A percentile compares a stretch with the other conserved stretches of the same genome.
phyloP scores from a whole-genome alignment of 768 basidiomycete genomes.

The Tubosaeta sp. region DNA sequence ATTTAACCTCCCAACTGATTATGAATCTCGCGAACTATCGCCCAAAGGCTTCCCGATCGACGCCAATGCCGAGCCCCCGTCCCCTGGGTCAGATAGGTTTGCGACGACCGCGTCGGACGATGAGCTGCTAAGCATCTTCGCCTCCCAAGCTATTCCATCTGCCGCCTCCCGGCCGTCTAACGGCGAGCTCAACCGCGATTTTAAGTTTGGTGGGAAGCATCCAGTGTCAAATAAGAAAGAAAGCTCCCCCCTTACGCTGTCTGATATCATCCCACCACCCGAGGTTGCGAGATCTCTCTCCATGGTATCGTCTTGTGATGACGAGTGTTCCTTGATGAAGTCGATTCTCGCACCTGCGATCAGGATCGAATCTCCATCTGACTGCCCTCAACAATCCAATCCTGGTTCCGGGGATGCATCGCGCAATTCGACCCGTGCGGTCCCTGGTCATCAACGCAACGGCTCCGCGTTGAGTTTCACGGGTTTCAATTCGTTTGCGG shows the following conservation, averaged over 20 bases:
- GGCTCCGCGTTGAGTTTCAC: constrained; percentile 60
- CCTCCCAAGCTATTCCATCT: constrained; percentile 24
- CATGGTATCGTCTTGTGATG: constrained; percentile 38
- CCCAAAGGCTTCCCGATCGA: constrained; percentile 20
- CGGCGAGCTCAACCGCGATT: constrained; percentile 65
- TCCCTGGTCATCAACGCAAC: constrained; percentile 31
- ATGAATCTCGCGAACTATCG: constrained; percentile 15
- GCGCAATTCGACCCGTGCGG: constrained; percentile 16
- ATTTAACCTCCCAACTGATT: constrained; percentile 14
- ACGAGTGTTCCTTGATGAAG: constrained; percentile 50
- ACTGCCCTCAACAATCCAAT: constrained; percentile 39
- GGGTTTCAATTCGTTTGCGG: constrained; percentile 72
- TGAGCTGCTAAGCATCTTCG: constrained; percentile 22
- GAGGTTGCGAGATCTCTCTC: constrained; percentile 49
- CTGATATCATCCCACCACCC: constrained; percentile 72
- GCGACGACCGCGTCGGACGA: constrained; percentile 32
- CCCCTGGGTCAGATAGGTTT: constrained; percentile 35
- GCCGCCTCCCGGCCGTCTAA: constrained; percentile 48
- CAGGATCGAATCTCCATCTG: constrained; percentile 31
- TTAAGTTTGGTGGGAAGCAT: constrained; percentile 65
- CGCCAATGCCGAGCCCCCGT: constrained; percentile 32
- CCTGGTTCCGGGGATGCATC: constrained; percentile 35
- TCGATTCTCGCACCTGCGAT: constrained; percentile 51
- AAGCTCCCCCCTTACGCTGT: constrained; percentile 45
- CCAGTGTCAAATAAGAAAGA: constrained; percentile 13